These are phyloP conservation scores for Pichia occidentalis DNA, from an alignment of 805 yeast genomes.

Conservation along the genomic window DNA sequence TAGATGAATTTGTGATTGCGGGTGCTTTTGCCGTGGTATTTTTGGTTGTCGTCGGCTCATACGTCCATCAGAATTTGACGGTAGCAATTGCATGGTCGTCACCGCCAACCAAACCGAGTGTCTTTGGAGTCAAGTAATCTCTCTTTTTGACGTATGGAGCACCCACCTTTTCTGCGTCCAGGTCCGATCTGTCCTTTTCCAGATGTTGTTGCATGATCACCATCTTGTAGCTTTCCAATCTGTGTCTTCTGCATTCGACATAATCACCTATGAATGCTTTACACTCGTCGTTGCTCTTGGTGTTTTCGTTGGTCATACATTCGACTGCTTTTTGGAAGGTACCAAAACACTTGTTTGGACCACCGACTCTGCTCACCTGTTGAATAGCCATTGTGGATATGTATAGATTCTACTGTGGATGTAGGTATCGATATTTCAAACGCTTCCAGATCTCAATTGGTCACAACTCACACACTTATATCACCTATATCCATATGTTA, in stretches of 20 bases:
- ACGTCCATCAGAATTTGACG: conserved; percentile 18
- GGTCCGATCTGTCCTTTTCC: conserved; percentile 23
- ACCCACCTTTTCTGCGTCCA: conserved; percentile 28
- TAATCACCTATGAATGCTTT: conserved; percentile 29
- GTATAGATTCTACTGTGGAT: too few species aligned
- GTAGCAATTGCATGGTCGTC: conserved; percentile 29
- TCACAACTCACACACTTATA: too few species aligned
- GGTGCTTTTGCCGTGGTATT: too few species aligned
- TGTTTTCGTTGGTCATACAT: conserved; percentile 32
- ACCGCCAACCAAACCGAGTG: conserved; percentile 33
- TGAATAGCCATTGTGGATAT: conserved; percentile 29
- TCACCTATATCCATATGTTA: too few species aligned
- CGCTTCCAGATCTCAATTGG: too few species aligned
- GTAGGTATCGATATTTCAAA: too few species aligned
- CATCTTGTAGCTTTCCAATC: conserved; percentile 32
- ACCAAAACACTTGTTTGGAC: conserved; percentile 34
- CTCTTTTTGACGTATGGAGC: conserved; percentile 35
- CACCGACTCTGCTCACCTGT: conserved; percentile 32
- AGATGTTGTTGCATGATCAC: conserved; percentile 30
- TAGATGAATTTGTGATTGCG: not conserved
- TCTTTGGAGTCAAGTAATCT: conserved; percentile 33
- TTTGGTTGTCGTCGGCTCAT: too few species aligned
- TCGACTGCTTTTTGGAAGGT: conserved; percentile 34
- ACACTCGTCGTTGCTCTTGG: conserved; percentile 28
- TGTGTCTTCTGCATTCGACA: conserved; percentile 34